Conservation (phyloP, 768 basidiomycete genomes). For the Lactarius hengduanensis region DNA sequence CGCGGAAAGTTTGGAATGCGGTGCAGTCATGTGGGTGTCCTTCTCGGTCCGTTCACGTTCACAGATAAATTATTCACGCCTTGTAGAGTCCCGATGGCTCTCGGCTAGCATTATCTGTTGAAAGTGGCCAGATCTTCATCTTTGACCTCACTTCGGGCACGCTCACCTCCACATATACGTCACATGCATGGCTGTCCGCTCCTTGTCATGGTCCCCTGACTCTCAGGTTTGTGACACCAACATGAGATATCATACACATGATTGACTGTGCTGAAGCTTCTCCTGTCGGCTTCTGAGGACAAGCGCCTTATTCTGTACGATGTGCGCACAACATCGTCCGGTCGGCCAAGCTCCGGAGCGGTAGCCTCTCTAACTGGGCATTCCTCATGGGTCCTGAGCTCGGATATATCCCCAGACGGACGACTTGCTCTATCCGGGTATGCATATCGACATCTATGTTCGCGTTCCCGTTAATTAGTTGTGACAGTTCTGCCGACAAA, state of each 20-base stretch:
- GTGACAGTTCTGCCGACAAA: slow-evolving; percentile 73
- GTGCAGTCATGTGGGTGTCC: slow-evolving; percentile 59
- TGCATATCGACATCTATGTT: slow-evolving; percentile 30
- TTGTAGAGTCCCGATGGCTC: slow-evolving; percentile 84
- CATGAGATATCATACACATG: neutral
- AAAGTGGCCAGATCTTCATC: slow-evolving; percentile 85
- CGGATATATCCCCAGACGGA: slow-evolving; percentile 80
- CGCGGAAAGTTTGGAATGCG: slow-evolving; percentile 76
- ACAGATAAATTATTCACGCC: slow-evolving; percentile 8
- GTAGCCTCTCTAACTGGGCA: slow-evolving; percentile 88
- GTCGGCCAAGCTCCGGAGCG: slow-evolving; percentile 64
- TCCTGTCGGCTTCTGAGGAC: slow-evolving; percentile 91
- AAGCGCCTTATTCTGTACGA: slow-evolving; percentile 90
- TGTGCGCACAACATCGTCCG: slow-evolving; percentile 64
- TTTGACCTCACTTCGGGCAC: slow-evolving; percentile 73
- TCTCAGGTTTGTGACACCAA: slow-evolving; percentile 60
- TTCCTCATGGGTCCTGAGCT: slow-evolving; percentile 85
- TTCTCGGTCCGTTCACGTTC: neutral
- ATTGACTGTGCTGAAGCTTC: slow-evolving; percentile 48
- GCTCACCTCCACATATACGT: slow-evolving; percentile 69
- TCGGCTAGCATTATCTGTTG: slow-evolving; percentile 76
- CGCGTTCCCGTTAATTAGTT: slow-evolving; percentile 15
- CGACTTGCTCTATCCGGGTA: slow-evolving; percentile 81
- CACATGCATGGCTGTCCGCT: slow-evolving; percentile 88
- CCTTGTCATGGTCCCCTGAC: slow-evolving; percentile 86